Evolutionary conservation across 768 basidiomycete species (phyloP).

Genomic region (Lactarius psammicola): DNA sequence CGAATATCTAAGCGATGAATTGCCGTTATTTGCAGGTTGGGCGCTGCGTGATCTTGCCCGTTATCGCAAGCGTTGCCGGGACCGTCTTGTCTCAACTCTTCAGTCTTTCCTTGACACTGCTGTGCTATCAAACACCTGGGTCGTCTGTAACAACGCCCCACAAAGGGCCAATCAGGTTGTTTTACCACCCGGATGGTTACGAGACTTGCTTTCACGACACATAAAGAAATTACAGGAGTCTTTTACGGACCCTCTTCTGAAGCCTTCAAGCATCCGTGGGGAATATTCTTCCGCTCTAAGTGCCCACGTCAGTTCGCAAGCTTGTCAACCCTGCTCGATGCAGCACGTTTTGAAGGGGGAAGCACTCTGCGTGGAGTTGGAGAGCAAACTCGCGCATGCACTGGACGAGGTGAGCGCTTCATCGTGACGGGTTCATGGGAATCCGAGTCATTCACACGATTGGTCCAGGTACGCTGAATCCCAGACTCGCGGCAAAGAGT

Average conservation of each 20-base stretch:
- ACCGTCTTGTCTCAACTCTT: not conserved
- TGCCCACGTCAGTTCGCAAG: not conserved
- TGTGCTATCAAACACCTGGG: not conserved
- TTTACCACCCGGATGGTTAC: conserved; percentile 27
- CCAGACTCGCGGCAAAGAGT: no score
- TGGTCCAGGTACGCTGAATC: not conserved
- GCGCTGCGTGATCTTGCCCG: conserved; percentile 4
- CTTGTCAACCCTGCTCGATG: not conserved
- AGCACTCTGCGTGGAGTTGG: not conserved
- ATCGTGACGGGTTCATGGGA: not conserved
- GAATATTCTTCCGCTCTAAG: not conserved
- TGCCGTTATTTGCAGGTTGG: conserved; percentile 5
- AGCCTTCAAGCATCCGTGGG: not conserved
- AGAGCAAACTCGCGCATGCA: not conserved
- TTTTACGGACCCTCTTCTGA: not conserved
- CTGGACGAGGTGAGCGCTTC: not conserved
- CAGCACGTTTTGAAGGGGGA: not conserved
- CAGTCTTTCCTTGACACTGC: not conserved
- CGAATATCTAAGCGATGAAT: not conserved
- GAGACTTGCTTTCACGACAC: not conserved
- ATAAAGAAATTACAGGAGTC: not conserved
- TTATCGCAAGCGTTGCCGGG: not conserved
- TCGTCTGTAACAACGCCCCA: not conserved
- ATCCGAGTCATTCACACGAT: no score
- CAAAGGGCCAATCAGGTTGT: not conserved